Evolutionary conservation across 345 rosid species (phyloP), one percentile per base, ranked within the genome.

Genomic region (Jatropha curcas): DNA sequence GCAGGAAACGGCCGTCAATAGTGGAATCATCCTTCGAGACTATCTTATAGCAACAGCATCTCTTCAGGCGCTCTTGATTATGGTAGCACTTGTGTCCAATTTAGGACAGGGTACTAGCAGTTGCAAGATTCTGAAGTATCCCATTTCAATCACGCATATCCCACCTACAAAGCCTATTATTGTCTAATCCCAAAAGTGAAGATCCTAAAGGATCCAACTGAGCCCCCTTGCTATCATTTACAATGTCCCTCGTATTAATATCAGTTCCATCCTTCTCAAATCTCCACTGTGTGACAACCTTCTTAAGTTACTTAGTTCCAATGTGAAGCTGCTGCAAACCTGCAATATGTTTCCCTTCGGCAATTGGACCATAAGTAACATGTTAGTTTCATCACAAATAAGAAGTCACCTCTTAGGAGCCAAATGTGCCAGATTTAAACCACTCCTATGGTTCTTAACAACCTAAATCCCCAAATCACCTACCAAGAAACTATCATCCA

Each of bases 261-360:
- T 91, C 98, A 1, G 91, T 85, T 20, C 99, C 99, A 85, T 95
- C 99, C 82, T 95, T 95, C 89, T 80, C 96, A 73, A 95, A 92
- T 82, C 74, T 92, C 98, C 99, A 95, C 81, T 92, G 85, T 0
- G 97, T 81, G 35, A 95, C 92, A 74, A 95, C 86, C 84, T 88
- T 92, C 55, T 98, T n/a, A n/a, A n/a, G n/a, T n/a, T n/a, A n/a
- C n/a, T n/a, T 98, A 0, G 99, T 89, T 73, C 93, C 99, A 59
- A 95, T 92, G 72, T 95, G 98, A 61, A 95, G 96, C 86, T 93
- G 99, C 84, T 95, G 99, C 67, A 95, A 77, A 37, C 98, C 98
- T 33, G 81, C 84, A 9, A 92, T 75, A 60, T 89, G 93, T 68
- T 86, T 86, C 67, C 81, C 88, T 70, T 86, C 94, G 48, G 78